phyloP scores from a whole-genome alignment of 2,329 filamentous ascomycete genomes.

The Xylariaceae sp. region DNA sequence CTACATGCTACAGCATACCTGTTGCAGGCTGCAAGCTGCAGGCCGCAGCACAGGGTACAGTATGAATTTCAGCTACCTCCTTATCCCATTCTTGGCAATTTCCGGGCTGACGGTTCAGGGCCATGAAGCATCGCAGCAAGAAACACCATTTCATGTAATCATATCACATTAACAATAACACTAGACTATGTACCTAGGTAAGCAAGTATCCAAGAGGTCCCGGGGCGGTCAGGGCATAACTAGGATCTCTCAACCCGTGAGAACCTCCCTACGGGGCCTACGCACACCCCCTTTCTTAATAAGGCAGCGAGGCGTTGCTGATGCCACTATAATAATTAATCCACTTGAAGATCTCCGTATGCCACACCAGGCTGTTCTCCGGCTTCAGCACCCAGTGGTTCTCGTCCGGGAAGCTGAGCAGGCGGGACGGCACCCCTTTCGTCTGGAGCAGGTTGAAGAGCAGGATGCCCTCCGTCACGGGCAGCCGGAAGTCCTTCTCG shows the following conservation, averaged over 20 bases:
- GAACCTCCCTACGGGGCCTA: not conserved
- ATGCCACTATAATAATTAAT: constrained; percentile 51
- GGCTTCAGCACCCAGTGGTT: constrained; percentile 67
- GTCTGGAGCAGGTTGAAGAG: constrained; percentile 66
- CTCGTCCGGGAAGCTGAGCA: constrained; percentile 66
- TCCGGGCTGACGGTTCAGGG: too few species aligned
- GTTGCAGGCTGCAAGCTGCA: too few species aligned
- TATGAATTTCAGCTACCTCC: too few species aligned
- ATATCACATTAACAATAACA: constrained; percentile 3
- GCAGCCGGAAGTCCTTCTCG: constrained; percentile 60
- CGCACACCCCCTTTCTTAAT: constrained; percentile 17
- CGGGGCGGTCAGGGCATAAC: too few species aligned
- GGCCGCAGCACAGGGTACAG: too few species aligned
- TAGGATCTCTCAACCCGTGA: constrained; percentile 1
- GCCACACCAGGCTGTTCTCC: constrained; percentile 65
- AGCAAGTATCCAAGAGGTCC: too few species aligned
- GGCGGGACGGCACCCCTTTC: constrained; percentile 57
- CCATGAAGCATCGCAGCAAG: too few species aligned
- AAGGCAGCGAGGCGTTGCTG: constrained; percentile 26
- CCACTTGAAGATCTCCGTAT: constrained; percentile 62
- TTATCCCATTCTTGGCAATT: too few species aligned
- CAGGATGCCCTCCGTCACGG: constrained; percentile 61
- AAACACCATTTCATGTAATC: not conserved
- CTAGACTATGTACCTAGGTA: not conserved
- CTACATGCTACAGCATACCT: too few species aligned